These are phyloP conservation scores for Beauveria bassiana DNA, from an alignment of 2,329 filamentous ascomycete genomes.

Conservation along the genomic window DNA sequence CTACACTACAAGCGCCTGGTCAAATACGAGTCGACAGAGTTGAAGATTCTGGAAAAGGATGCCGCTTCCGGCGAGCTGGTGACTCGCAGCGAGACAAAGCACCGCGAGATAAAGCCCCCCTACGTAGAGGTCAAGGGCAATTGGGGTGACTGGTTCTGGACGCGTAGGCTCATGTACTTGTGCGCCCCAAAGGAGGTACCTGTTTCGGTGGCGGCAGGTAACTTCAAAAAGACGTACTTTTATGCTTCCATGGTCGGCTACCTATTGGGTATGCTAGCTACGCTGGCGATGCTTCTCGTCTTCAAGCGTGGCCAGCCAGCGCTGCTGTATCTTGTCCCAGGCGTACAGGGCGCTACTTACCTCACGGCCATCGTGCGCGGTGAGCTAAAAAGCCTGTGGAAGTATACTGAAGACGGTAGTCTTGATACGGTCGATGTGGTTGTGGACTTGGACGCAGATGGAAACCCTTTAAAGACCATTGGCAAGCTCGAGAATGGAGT, in stretches of 20 bases:
- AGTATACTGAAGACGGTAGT: constrained; percentile 66
- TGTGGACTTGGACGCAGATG: constrained; percentile 44
- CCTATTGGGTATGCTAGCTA: constrained; percentile 65
- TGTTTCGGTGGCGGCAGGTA: constrained; percentile 29
- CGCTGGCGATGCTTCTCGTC: constrained; percentile 67
- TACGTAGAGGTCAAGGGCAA: constrained; percentile 57
- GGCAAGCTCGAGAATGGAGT: constrained; percentile 30
- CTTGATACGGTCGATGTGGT: constrained; percentile 48
- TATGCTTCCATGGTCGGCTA: constrained; percentile 71
- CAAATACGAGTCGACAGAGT: constrained; percentile 32
- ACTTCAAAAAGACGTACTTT: constrained; percentile 83
- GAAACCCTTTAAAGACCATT: constrained; percentile 35
- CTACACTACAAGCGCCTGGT: constrained; percentile 68
- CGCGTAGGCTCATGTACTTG: constrained; percentile 27
- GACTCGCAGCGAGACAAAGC: constrained; percentile 30
- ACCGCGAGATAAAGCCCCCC: constrained; percentile 41
- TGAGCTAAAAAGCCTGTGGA: constrained; percentile 70
- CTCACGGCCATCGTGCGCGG: constrained; percentile 62
- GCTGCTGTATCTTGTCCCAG: constrained; percentile 84
- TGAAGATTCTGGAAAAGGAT: constrained; percentile 28
- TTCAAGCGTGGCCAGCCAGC: constrained; percentile 83
- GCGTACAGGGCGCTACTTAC: constrained; percentile 70
- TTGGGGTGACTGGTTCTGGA: constrained; percentile 85
- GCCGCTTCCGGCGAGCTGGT: constrained; percentile 25
- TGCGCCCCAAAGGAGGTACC: constrained; percentile 20